A percentile compares a stretch with the other conserved stretches of the same genome.
These are phyloP conservation scores for Mycothermus thermophilus DNA, from an alignment of 495 filamentous ascomycete genomes.

Conservation along the genomic window DNA sequence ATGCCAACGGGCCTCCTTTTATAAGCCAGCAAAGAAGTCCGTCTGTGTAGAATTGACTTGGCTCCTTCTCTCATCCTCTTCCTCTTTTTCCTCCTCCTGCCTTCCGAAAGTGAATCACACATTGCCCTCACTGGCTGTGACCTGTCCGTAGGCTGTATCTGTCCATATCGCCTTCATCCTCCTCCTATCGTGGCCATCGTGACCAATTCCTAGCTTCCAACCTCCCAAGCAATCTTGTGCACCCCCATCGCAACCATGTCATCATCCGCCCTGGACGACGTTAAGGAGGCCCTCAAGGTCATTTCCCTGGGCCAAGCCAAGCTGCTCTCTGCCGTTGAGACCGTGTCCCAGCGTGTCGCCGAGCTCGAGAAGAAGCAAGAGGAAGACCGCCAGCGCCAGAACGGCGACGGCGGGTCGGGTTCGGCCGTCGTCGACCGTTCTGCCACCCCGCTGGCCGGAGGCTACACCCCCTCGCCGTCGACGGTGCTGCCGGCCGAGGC, in stretches of 20 bases:
- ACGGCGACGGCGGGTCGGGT: not conserved
- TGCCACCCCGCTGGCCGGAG: conserved; percentile 12
- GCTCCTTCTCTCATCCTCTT: no score
- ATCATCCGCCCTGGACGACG: conserved; percentile 32
- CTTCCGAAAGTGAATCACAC: no score
- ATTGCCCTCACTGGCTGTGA: no score
- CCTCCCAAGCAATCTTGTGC: no score
- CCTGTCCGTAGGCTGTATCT: no score
- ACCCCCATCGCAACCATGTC: conserved; percentile 11
- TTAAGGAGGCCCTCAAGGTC: conserved; percentile 36
- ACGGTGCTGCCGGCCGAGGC: conserved; percentile 20
- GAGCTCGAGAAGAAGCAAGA: conserved; percentile 13
- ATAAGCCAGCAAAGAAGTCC: no score
- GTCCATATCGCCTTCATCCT: no score
- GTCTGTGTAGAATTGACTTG: no score
- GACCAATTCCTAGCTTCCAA: no score
- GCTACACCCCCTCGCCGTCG: conserved; percentile 12
- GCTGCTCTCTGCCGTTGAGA: conserved; percentile 48
- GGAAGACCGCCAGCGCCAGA: not conserved
- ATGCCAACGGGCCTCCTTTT: no score
- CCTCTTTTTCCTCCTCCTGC: no score
- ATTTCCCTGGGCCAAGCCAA: conserved; percentile 44
- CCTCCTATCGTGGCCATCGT: no score
- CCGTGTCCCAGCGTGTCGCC: conserved; percentile 43
- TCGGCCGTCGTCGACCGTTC: conserved; percentile 1